Percentiles rank a stretch among this genome's conserved stretches.
Evolutionary conservation across 345 rosid genomes (phyloP).

Genomic region (Barbarea vulgaris): DNA sequence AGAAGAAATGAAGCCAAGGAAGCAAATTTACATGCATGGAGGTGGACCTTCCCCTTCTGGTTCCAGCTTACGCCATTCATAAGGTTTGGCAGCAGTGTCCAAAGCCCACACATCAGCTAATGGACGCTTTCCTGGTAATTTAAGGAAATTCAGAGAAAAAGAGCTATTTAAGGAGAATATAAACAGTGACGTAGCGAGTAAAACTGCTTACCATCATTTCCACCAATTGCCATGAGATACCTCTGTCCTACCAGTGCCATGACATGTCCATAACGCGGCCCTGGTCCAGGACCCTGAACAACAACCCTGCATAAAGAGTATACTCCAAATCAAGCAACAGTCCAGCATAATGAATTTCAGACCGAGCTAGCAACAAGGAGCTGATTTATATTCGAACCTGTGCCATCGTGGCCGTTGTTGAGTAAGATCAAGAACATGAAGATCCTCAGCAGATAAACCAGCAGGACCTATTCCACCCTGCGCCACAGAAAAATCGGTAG

Average conservation of each 20-base stretch:
- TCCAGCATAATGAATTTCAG: background rate
- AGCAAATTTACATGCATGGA: slow-evolving; percentile 86
- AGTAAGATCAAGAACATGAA: slow-evolving; percentile 98
- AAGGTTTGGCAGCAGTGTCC: slow-evolving; percentile 99
- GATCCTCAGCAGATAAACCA: slow-evolving; percentile 99
- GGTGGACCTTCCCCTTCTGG: slow-evolving; percentile 99
- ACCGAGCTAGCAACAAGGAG: background rate
- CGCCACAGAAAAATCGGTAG: slow-evolving; percentile 22
- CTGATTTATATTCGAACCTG: slow-evolving; percentile 47
- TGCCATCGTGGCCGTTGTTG: slow-evolving; percentile 98
- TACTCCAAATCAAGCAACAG: slow-evolving; percentile 30
- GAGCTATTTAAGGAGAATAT: slow-evolving; percentile 20
- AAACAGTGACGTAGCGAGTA: slow-evolving; percentile 10
- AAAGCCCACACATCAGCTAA: slow-evolving; percentile 99
- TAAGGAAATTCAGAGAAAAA: background rate
- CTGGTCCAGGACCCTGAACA: slow-evolving; percentile 99
- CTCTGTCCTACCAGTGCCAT: slow-evolving; percentile 99
- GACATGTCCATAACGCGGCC: slow-evolving; percentile 99
- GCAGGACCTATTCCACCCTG: slow-evolving; percentile 99
- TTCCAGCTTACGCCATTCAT: slow-evolving; percentile 99
- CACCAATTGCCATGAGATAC: slow-evolving; percentile 99
- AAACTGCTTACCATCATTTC: slow-evolving; percentile 81
- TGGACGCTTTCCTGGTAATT: slow-evolving; percentile 81
- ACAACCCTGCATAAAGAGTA: slow-evolving; percentile 68
- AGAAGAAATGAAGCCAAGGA: slow-evolving; percentile 8